A percentile compares a stretch with the other conserved stretches of the same genome.
These are phyloP conservation scores for Quercus glauca DNA, from an alignment of 306 rosid genomes.

Conservation along the genomic window DNA sequence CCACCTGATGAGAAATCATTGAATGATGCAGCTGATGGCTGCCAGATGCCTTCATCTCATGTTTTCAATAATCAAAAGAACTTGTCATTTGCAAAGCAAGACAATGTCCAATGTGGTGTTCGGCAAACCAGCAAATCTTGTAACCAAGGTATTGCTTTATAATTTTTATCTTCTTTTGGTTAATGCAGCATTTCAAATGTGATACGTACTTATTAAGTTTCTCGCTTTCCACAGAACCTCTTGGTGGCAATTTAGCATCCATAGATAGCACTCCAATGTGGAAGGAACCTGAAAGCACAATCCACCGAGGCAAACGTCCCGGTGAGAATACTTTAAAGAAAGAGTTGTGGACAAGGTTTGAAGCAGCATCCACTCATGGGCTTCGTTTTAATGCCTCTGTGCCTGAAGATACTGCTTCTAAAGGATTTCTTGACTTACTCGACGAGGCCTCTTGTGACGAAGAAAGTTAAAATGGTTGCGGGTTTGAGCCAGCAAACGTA, in stretches of 20 bases:
- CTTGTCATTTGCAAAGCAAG: slow-evolving; percentile 9
- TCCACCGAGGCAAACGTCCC: slow-evolving; percentile 51
- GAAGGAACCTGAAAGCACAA: slow-evolving; percentile 51
- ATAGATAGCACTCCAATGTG: slow-evolving; percentile 63
- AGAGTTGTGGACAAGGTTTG: slow-evolving; percentile 87
- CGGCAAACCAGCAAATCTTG: slow-evolving; percentile 30
- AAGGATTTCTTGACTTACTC: slow-evolving; percentile 76
- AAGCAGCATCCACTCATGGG: slow-evolving; percentile 60
- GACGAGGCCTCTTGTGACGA: slow-evolving; percentile 77
- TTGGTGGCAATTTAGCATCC: slow-evolving; percentile 30
- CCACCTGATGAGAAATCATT: slow-evolving; percentile 54
- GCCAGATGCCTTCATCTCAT: slow-evolving; percentile 3
- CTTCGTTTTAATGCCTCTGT: slow-evolving; percentile 25
- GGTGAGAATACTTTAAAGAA: slow-evolving; percentile 93
- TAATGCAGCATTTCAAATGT: slow-evolving; percentile 11
- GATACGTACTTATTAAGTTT: not conserved
- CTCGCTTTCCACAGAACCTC: slow-evolving; percentile 30
- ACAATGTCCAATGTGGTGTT: slow-evolving; percentile 26
- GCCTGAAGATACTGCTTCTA: slow-evolving; percentile 27
- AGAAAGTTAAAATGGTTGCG: slow-evolving; percentile 5
- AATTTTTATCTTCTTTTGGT: not conserved
- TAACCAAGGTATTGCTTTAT: slow-evolving; percentile 45
- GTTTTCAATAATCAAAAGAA: slow-evolving; percentile 20
- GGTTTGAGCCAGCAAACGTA: slow-evolving; percentile 20
- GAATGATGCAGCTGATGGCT: slow-evolving; percentile 28